Conservation (phyloP, 805 yeast genomes). For the Torulaspora quercuum region DNA sequence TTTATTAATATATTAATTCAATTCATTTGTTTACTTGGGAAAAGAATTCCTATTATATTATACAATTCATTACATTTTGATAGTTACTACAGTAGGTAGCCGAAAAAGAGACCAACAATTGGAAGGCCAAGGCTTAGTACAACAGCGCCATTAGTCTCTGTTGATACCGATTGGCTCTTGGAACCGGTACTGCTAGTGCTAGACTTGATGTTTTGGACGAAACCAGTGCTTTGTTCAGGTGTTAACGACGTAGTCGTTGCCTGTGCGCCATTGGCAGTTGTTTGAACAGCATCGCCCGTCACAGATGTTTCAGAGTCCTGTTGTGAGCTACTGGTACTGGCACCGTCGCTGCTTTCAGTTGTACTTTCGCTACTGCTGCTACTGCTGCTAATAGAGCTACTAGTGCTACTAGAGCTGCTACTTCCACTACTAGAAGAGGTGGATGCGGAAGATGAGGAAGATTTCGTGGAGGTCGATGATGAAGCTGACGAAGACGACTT, state of each 20-base stretch:
- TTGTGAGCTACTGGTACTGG: not conserved
- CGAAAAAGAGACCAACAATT: slow-evolving; percentile 6
- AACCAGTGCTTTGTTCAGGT: slow-evolving; percentile 17
- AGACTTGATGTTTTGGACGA: slow-evolving; percentile 21
- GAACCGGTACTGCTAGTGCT: slow-evolving; percentile 7
- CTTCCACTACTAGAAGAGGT: not conserved
- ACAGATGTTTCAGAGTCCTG: no score
- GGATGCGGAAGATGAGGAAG: slow-evolving; percentile 5
- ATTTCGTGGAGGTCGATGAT: slow-evolving; percentile 12
- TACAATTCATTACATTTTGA: no score
- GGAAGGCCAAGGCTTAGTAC: slow-evolving; percentile 11
- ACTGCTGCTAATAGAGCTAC: slow-evolving; percentile 2
- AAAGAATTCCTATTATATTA: no score
- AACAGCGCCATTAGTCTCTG: slow-evolving; percentile 12
- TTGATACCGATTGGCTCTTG: slow-evolving; percentile 8
- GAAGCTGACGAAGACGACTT: slow-evolving; percentile 21
- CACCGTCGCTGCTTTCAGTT: not conserved
- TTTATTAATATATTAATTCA: slow-evolving; percentile 1
- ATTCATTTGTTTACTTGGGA: no score
- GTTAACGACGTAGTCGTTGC: slow-evolving; percentile 5
- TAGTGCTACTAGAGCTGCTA: slow-evolving; percentile 4
- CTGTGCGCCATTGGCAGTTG: slow-evolving; percentile 1
- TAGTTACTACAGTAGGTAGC: slow-evolving; percentile 5
- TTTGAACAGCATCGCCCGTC: no score
- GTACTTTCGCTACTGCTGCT: not conserved